A percentile compares a stretch with the other conserved stretches of the same genome.
These are phyloP conservation scores for Melanomma pulvis-pyrius DNA, from an alignment of 495 filamentous ascomycete genomes.

Conservation along the genomic window DNA sequence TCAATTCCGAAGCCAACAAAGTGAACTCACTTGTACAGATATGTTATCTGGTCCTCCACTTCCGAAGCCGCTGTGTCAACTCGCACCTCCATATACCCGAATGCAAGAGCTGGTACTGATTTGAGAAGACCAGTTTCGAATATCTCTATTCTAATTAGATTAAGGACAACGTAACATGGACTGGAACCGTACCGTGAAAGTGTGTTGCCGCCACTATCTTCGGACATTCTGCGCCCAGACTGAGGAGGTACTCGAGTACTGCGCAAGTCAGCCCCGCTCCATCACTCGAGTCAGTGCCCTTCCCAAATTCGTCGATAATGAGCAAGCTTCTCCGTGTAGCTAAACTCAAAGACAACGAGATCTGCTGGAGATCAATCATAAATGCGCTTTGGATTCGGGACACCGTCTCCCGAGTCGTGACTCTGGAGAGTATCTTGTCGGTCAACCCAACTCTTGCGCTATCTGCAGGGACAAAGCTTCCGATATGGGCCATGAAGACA, in stretches of 20 bases:
- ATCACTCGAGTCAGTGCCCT: slow-evolving; percentile 81
- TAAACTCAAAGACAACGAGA: slow-evolving; percentile 75
- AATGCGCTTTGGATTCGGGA: slow-evolving; percentile 88
- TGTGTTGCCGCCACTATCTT: slow-evolving; percentile 90
- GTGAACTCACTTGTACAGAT: slow-evolving; percentile 69
- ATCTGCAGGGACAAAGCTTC: slow-evolving; percentile 86
- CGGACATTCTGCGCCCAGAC: slow-evolving; percentile 62
- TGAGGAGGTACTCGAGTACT: slow-evolving; percentile 75
- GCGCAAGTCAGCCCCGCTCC: slow-evolving; percentile 86
- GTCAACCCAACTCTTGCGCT: slow-evolving; percentile 81
- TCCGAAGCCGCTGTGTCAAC: slow-evolving; percentile 63
- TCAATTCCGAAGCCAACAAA: not conserved
- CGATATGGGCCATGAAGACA: slow-evolving; percentile 90
- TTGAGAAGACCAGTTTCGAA: slow-evolving; percentile 74
- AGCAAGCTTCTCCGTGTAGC: slow-evolving; percentile 77
- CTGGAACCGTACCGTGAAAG: slow-evolving; percentile 61
- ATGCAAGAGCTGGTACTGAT: slow-evolving; percentile 60
- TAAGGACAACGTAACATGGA: not conserved
- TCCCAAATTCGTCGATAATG: slow-evolving; percentile 94
- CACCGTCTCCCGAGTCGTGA: slow-evolving; percentile 84
- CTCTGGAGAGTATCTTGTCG: slow-evolving; percentile 88
- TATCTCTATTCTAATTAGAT: slow-evolving; percentile 58
- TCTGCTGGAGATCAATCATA: slow-evolving; percentile 89
- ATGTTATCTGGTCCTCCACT: slow-evolving; percentile 76
- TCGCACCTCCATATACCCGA: slow-evolving; percentile 88